A percentile compares a stretch with the other conserved stretches of the same genome.
These are phyloP conservation scores for Daldinia bambusicola DNA, from an alignment of 495 filamentous ascomycete genomes.

Conservation along the genomic window DNA sequence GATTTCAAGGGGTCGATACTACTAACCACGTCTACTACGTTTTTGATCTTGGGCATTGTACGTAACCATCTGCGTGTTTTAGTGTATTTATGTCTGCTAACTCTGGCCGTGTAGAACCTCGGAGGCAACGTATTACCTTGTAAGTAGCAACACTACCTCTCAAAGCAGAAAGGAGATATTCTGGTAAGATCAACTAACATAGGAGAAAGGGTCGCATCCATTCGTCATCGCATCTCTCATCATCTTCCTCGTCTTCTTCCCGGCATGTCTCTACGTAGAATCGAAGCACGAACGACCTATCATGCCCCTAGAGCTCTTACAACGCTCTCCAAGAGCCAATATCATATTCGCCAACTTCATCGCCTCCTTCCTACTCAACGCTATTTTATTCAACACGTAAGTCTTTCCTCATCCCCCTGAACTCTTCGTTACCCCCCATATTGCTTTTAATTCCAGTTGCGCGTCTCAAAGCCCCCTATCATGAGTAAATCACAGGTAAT, in stretches of 20 bases:
- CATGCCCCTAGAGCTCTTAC: constrained; percentile 74
- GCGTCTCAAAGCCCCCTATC: background rate
- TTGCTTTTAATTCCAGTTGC: background rate
- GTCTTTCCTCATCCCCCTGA: constrained; percentile 7
- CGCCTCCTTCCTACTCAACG: constrained; percentile 69
- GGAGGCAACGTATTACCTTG: constrained; percentile 80
- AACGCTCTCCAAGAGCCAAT: constrained; percentile 67
- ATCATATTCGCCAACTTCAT: constrained; percentile 79
- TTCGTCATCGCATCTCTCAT: constrained; percentile 71
- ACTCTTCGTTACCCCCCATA: background rate
- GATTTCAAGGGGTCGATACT: constrained; percentile 74
- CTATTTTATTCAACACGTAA: constrained; percentile 77
- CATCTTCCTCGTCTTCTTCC: constrained; percentile 64
- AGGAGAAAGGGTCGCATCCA: constrained; percentile 68
- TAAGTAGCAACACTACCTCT: constrained; percentile 29
- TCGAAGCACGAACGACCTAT: constrained; percentile 69
- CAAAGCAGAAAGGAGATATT: background rate
- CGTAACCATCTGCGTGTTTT: constrained; percentile 26
- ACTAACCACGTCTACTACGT: constrained; percentile 70
- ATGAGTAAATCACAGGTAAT: background rate
- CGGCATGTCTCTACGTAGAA: constrained; percentile 72
- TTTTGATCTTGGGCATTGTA: constrained; percentile 75
- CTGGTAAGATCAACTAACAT: constrained; percentile 19
- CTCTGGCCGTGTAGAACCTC: constrained; percentile 63
- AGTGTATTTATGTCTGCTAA: constrained; percentile 37